Conservation (phyloP, 441 rosid species). For the Bruguiera hainesii region DNA sequence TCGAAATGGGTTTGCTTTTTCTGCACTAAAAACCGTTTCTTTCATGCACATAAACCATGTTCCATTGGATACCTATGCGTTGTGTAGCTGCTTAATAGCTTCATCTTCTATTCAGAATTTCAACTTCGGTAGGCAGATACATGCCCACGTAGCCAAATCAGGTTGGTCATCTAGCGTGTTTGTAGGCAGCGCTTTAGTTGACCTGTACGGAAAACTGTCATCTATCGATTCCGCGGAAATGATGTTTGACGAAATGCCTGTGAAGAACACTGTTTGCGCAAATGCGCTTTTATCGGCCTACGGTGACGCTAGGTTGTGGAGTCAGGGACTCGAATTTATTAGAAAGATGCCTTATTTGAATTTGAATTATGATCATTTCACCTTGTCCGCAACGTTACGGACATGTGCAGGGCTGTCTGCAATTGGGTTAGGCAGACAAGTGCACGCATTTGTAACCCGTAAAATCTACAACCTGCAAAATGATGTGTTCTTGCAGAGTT, state of each 20-base stretch:
- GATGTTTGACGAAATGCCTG: slow-evolving; percentile 54
- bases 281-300: slow-evolving; percentile 50
- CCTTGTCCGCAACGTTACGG: slow-evolving; percentile 34
- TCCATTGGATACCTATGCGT: slow-evolving; percentile 40
- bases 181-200: slow-evolving; percentile 49
- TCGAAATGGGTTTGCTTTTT: slow-evolving; percentile 37
- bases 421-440: slow-evolving; percentile 44
- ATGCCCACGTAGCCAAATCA: slow-evolving; percentile 34
- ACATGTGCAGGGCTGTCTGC: slow-evolving; percentile 38
- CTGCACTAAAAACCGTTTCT: slow-evolving; percentile 40
- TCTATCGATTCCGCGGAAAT: slow-evolving; percentile 27
- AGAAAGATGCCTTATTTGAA: slow-evolving; percentile 39
- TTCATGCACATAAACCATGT: slow-evolving; percentile 41
- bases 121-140: slow-evolving; percentile 43
- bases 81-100: slow-evolving; percentile 44
- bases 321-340: slow-evolving; percentile 32
- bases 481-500: slow-evolving; percentile 49
- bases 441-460: slow-evolving; percentile 40
- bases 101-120: slow-evolving; percentile 28
- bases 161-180: slow-evolving; percentile 51
- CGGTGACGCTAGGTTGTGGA: slow-evolving; percentile 39
- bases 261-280: slow-evolving; percentile 50
- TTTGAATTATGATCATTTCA: slow-evolving; percentile 43
- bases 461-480: slow-evolving; percentile 22
- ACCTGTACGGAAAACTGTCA: slow-evolving; percentile 36